Evolutionary conservation across 1,284 basidiomycete genomes (phyloP).

Genomic region (Lentinula novae-zelandiae): DNA sequence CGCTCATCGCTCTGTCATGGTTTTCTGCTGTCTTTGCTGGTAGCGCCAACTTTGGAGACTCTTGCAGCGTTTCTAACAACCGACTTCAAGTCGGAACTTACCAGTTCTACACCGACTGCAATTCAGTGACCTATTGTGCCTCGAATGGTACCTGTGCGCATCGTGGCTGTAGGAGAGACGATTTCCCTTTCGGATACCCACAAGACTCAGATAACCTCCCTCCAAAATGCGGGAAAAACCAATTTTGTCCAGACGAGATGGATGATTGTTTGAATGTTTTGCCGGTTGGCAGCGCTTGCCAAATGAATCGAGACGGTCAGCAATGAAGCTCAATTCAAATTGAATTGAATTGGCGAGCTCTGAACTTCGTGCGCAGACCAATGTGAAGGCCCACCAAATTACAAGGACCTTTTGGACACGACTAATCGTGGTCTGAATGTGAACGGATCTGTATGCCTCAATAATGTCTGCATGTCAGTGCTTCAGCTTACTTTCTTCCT

Average conservation of each 20-base stretch:
- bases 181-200: constrained; percentile 69
- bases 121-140: constrained; percentile 65
- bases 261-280: constrained; percentile 64
- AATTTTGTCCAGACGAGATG: constrained; percentile 85
- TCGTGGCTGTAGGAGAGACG: constrained; percentile 73
- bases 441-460: constrained; percentile 81
- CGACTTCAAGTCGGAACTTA: constrained; percentile 71
- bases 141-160: constrained; percentile 50
- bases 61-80: constrained; percentile 54
- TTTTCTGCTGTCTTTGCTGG: constrained; percentile 34
- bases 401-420: constrained; percentile 54
- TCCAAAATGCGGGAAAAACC: constrained; percentile 52
- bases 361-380: constrained; percentile 51
- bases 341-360: neutral
- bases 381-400: constrained; percentile 67
- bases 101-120: constrained; percentile 77
- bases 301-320: constrained; percentile 85
- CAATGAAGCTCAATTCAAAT: neutral
- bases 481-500: neutral
- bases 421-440: constrained; percentile 62
- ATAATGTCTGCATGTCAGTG: constrained; percentile 77
- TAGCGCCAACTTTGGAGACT: constrained; percentile 36
- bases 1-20: constrained; percentile 11
- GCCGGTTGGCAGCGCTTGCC: constrained; percentile 65
- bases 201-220: constrained; percentile 45